Conservation (phyloP, 108 stramenopile genomes). For the Fistulifera solaris region DNA sequence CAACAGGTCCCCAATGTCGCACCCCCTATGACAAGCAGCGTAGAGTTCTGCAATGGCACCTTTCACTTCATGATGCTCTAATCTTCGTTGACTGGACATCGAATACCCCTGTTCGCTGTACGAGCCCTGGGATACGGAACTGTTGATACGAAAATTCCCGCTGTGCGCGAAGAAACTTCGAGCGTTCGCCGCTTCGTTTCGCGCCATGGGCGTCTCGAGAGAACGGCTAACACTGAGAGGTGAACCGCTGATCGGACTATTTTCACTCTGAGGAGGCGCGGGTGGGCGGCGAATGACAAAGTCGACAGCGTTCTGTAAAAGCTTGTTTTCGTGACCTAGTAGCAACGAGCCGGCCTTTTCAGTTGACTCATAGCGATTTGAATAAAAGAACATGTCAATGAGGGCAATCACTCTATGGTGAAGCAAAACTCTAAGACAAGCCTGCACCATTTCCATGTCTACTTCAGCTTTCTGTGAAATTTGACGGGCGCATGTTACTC, state of each 20-base stretch:
- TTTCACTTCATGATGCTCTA: slow-evolving; percentile 39
- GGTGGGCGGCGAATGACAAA: slow-evolving; percentile 18
- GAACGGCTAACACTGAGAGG: not conserved
- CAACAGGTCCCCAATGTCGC: slow-evolving; percentile 63
- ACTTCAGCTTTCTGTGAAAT: slow-evolving; percentile 74
- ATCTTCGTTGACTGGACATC: not conserved
- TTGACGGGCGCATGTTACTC: slow-evolving; percentile 62
- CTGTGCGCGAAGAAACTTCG: not conserved
- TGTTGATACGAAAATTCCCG: not conserved
- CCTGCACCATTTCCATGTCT: slow-evolving; percentile 81
- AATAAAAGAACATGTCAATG: slow-evolving; percentile 82
- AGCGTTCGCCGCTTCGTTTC: not conserved
- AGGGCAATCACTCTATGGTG: slow-evolving; percentile 78
- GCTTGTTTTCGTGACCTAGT: slow-evolving; percentile 25
- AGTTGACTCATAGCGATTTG: slow-evolving; percentile 82
- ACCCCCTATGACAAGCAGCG: slow-evolving; percentile 42
- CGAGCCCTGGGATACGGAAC: slow-evolving; percentile 1
- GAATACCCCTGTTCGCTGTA: not conserved
- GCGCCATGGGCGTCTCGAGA: not conserved
- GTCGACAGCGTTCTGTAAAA: slow-evolving; percentile 36
- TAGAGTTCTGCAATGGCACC: slow-evolving; percentile 56
- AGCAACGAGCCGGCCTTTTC: slow-evolving; percentile 38
- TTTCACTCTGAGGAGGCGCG: not conserved
- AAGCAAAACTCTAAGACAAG: slow-evolving; percentile 67
- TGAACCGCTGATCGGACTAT: not conserved